Base-by-base conservation (phyloP, 176 grass and related monocot genomes). In the Themeda triandra region DNA sequence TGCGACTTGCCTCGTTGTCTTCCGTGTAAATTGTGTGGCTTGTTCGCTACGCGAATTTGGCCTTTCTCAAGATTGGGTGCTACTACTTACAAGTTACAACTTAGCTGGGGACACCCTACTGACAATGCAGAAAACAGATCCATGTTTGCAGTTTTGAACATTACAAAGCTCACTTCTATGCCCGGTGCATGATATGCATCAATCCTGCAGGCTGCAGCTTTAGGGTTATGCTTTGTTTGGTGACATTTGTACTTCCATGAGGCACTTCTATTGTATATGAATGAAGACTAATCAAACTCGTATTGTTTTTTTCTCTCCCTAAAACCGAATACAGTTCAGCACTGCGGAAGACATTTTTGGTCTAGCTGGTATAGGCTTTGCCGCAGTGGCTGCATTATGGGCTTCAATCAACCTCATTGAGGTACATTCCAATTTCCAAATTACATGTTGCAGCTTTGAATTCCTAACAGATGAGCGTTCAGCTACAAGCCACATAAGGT, bases 281-380 rank as follows among this genome's bases (percentile, higher is more conserved):
- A 63, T 77, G 33, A 80, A 35, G 29, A 59, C n/a, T 82, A 29
- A 66, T 25, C 32, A 42, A 58, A 48, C 45, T 23, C 6, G 14
- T 70, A 14, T 56, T 10, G 18, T 23, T 35, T 29, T 4, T 66
- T 49, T 44, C 71, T 29, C 21, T 30, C 1, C 3, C 6, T 51
- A 75, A 74, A 65, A 44, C 30, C 25, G 8, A 58, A 67, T 77
- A 80, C 89, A 98, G 96, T 82, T 90, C 73, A 87, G 46, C 66
- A 90, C 80, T 69, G 73, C 91, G 56, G 93, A 95, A 94, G 91
- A 98, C 87, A 79, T 82, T 13, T 82, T 98, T 83, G 93, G 83
- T 87, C 81, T 98, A 86, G 89, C 71, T 62, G 96, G 96, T 66
- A 69, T 98, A 51, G 93, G 83, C 12, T 98, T 98, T 89, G 89